Evolutionary conservation across 2,329 filamentous ascomycete species (phyloP).

Genomic region (Stenocarpella maydis): DNA sequence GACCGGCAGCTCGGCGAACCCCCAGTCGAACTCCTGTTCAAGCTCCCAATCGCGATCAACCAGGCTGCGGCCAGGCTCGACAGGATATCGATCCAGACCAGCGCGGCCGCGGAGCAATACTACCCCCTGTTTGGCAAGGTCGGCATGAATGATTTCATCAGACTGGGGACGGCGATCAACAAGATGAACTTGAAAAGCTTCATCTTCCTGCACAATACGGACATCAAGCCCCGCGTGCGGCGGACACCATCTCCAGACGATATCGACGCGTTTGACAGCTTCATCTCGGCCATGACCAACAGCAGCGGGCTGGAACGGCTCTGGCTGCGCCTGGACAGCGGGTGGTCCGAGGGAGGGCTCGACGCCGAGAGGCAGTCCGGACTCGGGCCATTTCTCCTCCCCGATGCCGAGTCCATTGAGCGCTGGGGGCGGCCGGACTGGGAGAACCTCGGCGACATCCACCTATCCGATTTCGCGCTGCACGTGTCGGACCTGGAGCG

Average conservation of each 20-base stretch:
- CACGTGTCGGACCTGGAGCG: constrained; percentile 11
- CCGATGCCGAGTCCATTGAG: background rate
- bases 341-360: constrained; percentile 17
- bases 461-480: constrained; percentile 23
- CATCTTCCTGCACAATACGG: constrained; percentile 15
- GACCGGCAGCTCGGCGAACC: constrained; percentile 1
- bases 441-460: constrained; percentile 11
- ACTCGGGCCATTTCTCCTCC: background rate
- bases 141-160: background rate
- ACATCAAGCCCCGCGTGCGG: background rate
- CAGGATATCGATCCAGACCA: constrained; percentile 25
- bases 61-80: constrained; percentile 15
- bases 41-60: constrained; percentile 3
- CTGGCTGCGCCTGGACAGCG: constrained; percentile 26
- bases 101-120: constrained; percentile 21
- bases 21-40: constrained; percentile 11
- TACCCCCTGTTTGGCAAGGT: constrained; percentile 1
- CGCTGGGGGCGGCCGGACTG: background rate
- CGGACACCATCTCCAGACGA: background rate
- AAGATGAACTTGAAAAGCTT: constrained; percentile 23
- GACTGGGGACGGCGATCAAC: constrained; percentile 4
- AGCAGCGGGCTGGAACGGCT: constrained; percentile 20
- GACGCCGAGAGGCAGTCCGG: background rate
- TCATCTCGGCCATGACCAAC: constrained; percentile 28
- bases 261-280: background rate